Base-by-base conservation (phyloP, 2,329 filamentous ascomycete species). In the Cercospora zeina region DNA sequence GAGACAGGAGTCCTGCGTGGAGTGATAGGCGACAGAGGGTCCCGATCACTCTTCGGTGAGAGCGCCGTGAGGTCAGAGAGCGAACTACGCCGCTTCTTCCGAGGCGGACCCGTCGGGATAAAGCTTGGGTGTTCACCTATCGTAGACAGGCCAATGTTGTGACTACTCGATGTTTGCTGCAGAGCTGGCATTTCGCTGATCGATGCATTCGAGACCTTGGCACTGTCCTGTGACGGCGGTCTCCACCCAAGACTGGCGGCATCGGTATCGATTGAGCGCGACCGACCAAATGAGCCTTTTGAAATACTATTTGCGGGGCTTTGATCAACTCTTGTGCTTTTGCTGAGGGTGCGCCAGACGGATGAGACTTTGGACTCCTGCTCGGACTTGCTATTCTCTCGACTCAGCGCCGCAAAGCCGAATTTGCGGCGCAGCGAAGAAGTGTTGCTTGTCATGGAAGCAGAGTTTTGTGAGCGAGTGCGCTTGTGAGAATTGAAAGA, bases 31-130 rank as follows among this genome's bases (percentile, higher is more conserved):
- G 67, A 68, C n/a, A 56, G 59, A 3, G 68, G 60, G 33, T 69
- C 67, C 57, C 54, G 60, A 34, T 69, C 67, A 54, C 54, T 60
- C 33, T 67, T 65, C n/a, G 69, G 65, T 21, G 70, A 60, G 16
- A 90, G 79, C 60, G 80, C 83, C 68, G 87, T 89, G 53, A 97
- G 81, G 74, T 97, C 93, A 4, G 93, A 96, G 45, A 97, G 79
- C 27, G 93, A 97, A 77, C 93, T 97, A 73, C 93, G 87, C 59
- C 93, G 85, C 79, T 96, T 97, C 78, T 88, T 93, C 73, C 84
- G 87, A 49, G 80, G 77, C n/a, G 75, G 75, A 66, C 70, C 74
- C 13, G 74, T 79, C 11, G 75, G 73, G 54, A 77, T 75, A 72
- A 80, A 77, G 74, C 79, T 79, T 14, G 73, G 71, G 59, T 74